These are phyloP conservation scores for Cercospora sesami DNA, from an alignment of 2,329 filamentous ascomycete genomes.

Conservation along the genomic window DNA sequence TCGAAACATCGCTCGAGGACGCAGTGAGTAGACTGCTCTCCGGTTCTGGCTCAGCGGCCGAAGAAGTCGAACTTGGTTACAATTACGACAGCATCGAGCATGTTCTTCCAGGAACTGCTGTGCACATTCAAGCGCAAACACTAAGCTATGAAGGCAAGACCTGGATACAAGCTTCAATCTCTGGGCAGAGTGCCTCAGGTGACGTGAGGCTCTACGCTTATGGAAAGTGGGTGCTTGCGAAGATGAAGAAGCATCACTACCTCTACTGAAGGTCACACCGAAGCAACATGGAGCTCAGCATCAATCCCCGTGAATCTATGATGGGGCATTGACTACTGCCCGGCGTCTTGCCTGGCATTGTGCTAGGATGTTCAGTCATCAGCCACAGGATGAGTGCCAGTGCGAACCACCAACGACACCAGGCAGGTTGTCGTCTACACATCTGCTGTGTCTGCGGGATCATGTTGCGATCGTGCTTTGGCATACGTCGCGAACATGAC, in stretches of 20 bases:
- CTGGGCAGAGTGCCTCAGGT: slow-evolving; percentile 5
- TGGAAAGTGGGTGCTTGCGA: slow-evolving; percentile 21
- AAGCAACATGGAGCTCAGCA: neutral
- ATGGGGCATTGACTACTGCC: neutral
- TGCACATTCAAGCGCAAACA: slow-evolving; percentile 15
- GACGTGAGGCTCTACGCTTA: slow-evolving; percentile 15
- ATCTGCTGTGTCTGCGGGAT: neutral
- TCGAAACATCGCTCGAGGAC: slow-evolving; percentile 21
- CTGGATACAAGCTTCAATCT: slow-evolving; percentile 22
- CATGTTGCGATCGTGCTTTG: neutral
- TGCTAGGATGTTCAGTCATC: neutral
- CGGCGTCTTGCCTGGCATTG: neutral
- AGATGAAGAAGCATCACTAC: slow-evolving; percentile 9
- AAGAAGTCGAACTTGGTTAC: slow-evolving; percentile 25
- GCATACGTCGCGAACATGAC: neutral
- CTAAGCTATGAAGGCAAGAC: slow-evolving; percentile 14
- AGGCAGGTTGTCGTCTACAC: neutral
- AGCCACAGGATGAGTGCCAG: neutral
- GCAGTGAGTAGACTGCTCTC: slow-evolving; percentile 23
- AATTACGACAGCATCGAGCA: slow-evolving; percentile 20
- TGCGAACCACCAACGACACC: neutral
- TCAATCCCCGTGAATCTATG: neutral
- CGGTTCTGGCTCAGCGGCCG: slow-evolving; percentile 16
- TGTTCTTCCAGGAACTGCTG: slow-evolving; percentile 3
- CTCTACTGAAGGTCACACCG: neutral